phyloP scores from a whole-genome alignment of 768 basidiomycete species.

The Russula brevipes region DNA sequence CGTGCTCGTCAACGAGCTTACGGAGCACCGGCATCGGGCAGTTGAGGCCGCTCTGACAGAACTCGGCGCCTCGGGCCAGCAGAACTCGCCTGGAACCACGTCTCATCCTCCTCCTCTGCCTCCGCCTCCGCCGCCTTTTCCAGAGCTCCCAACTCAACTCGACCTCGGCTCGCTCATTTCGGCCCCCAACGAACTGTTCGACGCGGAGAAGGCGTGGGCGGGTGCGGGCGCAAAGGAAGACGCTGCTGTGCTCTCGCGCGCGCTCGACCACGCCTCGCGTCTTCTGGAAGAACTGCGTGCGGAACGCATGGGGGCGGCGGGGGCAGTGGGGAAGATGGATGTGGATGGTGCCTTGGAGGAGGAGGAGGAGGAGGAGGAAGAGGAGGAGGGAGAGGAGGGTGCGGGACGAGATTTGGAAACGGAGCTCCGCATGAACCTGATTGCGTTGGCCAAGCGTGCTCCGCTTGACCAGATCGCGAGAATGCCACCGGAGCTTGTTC shows the following conservation, averaged over 20 bases:
- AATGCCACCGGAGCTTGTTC: conserved; percentile 23
- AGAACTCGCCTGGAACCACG: neutral
- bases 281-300: conserved; percentile 44
- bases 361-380: conserved; percentile 16
- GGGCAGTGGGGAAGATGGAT: neutral
- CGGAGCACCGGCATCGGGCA: conserved; percentile 19
- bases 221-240: conserved; percentile 33
- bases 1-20: conserved; percentile 18
- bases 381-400: conserved; percentile 3
- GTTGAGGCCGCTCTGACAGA: conserved; percentile 4
- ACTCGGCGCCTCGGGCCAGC: neutral
- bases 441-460: conserved; percentile 73
- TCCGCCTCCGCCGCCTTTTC: neutral
- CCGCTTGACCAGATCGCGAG: conserved; percentile 47
- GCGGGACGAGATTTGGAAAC: conserved; percentile 54
- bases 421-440: conserved; percentile 63
- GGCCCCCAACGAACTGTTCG: conserved; percentile 39
- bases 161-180: conserved; percentile 43
- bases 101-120: neutral
- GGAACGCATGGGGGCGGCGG: neutral
- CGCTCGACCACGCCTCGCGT: conserved; percentile 53
- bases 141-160: conserved; percentile 23
- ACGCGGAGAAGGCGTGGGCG: conserved; percentile 35
- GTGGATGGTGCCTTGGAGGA: neutral
- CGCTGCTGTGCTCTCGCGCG: conserved; percentile 48